Base-by-base conservation (phyloP, 2,329 filamentous ascomycete species). In the Dothideomycetes sp. region DNA sequence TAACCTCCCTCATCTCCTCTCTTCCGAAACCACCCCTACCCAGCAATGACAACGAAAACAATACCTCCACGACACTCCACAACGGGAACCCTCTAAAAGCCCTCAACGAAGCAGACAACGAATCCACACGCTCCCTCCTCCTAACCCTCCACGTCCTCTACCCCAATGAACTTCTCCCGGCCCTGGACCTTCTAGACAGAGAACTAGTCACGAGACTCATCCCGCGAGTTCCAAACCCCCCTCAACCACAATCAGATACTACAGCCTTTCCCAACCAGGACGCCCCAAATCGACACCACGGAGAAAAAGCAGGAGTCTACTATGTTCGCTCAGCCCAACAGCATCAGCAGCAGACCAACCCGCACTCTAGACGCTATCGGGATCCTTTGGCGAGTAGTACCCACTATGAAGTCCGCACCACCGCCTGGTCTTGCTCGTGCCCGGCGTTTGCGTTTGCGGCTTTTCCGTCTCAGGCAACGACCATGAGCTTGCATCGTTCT, bases 351-450 rank as follows among this genome's bases (percentile, higher is more conserved):
- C n/a, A n/a, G n/a, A 49, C 52, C 45, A 40, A 41, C 49, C 46
- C 48, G 39, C 19, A 36, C 15, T n/a, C 30, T 15, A n/a, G 19
- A 27, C 35, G 39, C 4, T 41, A 32, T 19, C 29, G 39, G 11
- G 39, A 41, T 30, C 34, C 39, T 3, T n/a, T 33, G 44, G 45
- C 17, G 43, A 43, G 44, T 31, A 41, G 4, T 32, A 30, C 36
- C 34, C 29, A 94, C 61, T 93, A 95, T 60, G 68, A 84, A 50
- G 83, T 96, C 12, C 75, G 79, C 8, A 69, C 88, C 2, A 51
- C 59, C 1, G 76, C 81, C 1, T 96, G 91, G 91, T 87, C 82
- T 58, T 98, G 91, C 60, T 84, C 77, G 1, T 98, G 91, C 64
- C 81, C 87, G 3, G 79, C 78, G 1, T 96, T 96, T 59, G 72